Evolutionary conservation across 345 rosid genomes (phyloP), one percentile per base, ranked within the genome.

Genomic region (Sisymbrium irio): DNA sequence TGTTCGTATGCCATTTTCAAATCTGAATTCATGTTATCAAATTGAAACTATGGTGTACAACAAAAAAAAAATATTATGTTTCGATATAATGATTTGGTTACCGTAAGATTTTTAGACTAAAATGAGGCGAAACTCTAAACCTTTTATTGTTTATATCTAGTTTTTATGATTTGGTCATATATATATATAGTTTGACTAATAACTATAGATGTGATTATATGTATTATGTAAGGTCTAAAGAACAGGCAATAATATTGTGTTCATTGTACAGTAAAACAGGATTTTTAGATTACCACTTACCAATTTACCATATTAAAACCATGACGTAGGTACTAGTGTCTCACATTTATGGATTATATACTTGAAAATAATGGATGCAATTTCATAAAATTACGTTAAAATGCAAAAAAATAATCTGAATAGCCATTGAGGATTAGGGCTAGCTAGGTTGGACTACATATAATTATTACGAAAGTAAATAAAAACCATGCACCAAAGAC

Each of bases 351-450:
- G 22, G 33, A 25, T 28, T 28, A 28, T 39, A 50, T 67, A 59
- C 36, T 33, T 12, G 19, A 28, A 7, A 46, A 35, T 18, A 9
- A 42, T 6, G 42, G 40, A 32, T 30, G 46, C 19, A 14, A 15
- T 18, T 62, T 41, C 36, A 72, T 41, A 63, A 4, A 32, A n/a
- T n/a, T n/a, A n/a, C n/a, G n/a, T n/a, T n/a, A 37, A 28, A 39
- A 7, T 25, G 35, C 22, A 19, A 63, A 42, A 42, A 32, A 3
- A 55, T 64, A 1, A 35, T 45, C 22, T 65, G 33, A 65, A 18
- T 37, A 7, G 35, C 18, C 45, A 72, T 14, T 30, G 62, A 47
- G 45, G 60, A 41, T 66, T 58, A 66, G 78, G 78, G 62, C 35
- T 57, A 13, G 35, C 33, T 55, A 22, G 7, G 40, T 46, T 37